Evolutionary conservation across 768 basidiomycete genomes (phyloP).

Genomic region (Hygrocybe punicea): DNA sequence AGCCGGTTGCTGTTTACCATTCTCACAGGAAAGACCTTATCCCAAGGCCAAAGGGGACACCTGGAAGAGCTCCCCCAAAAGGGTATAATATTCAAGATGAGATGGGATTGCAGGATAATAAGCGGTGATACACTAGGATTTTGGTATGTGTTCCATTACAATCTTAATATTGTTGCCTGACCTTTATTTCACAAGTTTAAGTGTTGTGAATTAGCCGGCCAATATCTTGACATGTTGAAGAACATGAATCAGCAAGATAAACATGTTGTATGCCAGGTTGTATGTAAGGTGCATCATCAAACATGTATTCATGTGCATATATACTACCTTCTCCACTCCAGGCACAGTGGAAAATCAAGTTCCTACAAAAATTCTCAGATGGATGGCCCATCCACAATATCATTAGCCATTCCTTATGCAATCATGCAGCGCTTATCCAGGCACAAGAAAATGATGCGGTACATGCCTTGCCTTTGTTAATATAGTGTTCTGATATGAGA

Average conservation of each 20-base stretch:
- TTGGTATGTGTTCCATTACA: neutral
- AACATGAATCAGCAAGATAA: neutral
- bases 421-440: neutral
- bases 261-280: neutral
- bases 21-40: neutral
- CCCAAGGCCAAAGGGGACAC: neutral
- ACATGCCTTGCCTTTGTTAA: neutral
- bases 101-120: neutral
- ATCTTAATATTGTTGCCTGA: neutral
- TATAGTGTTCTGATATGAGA: too few species aligned
- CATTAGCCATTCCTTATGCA: neutral
- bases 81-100: constrained; percentile 1
- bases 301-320: neutral
- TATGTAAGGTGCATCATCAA: neutral
- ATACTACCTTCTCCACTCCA: neutral
- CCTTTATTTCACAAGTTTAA: neutral
- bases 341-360: neutral
- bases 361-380: neutral
- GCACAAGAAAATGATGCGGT: neutral
- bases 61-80: neutral
- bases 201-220: neutral
- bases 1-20: neutral
- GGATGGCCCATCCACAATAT: neutral
- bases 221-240: neutral
- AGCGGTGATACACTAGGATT: neutral